Evolutionary conservation across 345 rosid genomes (phyloP).

Genomic region (Jatropha curcas): DNA sequence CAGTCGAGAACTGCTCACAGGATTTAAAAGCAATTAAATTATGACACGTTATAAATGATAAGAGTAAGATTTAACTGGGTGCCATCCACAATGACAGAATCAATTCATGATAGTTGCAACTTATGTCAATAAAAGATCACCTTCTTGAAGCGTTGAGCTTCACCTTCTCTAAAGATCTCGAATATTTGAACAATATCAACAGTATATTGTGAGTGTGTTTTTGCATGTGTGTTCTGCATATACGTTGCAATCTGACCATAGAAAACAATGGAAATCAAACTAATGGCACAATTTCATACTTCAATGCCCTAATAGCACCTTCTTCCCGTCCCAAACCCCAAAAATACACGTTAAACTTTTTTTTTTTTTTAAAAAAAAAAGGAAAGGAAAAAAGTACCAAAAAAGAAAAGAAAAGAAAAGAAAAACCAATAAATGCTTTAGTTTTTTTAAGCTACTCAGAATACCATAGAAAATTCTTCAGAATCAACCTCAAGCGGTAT

Average conservation of each 20-base stretch:
- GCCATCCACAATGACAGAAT: neutral
- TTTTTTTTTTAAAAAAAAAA: too few species aligned
- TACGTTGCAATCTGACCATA: constrained; percentile 61
- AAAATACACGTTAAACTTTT: neutral
- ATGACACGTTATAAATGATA: neutral
- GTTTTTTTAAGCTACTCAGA: neutral
- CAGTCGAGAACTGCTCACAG: constrained; percentile 53
- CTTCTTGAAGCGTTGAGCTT: constrained; percentile 59
- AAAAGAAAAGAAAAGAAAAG: neutral
- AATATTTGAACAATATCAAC: constrained; percentile 73
- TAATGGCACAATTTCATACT: neutral
- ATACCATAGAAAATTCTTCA: constrained; percentile 68
- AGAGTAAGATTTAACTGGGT: neutral
- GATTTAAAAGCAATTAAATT: constrained; percentile 12
- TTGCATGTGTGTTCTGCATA: constrained; percentile 80
- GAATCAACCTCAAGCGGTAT: constrained; percentile 61
- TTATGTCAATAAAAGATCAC: constrained; percentile 33
- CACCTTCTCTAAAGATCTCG: constrained; percentile 59
- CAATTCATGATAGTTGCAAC: neutral
- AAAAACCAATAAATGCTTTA: neutral
- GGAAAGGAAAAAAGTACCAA: too few species aligned
- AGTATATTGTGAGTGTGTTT: constrained; percentile 71
- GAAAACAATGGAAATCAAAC: constrained; percentile 8
- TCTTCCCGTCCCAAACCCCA: neutral
- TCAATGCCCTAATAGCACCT: neutral